phyloP scores from a whole-genome alignment of 2,329 filamentous ascomycete genomes.

The Whalleya microplaca region DNA sequence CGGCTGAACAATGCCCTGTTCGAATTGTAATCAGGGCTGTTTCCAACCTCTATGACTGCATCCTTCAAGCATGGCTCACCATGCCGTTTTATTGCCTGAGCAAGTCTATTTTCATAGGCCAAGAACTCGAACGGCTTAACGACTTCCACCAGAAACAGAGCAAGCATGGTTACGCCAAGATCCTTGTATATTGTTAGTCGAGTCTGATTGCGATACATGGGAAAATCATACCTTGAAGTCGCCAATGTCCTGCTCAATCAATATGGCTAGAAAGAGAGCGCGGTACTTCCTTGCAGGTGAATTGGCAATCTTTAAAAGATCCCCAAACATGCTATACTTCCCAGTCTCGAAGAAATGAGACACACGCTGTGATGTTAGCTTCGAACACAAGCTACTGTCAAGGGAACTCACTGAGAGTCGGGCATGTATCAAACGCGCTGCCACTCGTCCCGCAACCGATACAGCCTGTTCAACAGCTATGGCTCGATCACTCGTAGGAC shows the following conservation, averaged over 20 bases:
- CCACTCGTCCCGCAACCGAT: conserved; percentile 50
- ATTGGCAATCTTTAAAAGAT: conserved; percentile 43
- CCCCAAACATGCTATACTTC: conserved; percentile 55
- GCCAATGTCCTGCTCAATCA: conserved; percentile 51
- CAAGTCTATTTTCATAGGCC: conserved; percentile 54
- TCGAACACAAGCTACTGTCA: conserved; percentile 9
- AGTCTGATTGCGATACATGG: neutral
- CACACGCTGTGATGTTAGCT: conserved; percentile 41
- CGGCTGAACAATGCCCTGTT: conserved; percentile 55
- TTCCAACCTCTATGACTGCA: conserved; percentile 41
- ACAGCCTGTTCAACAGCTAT: conserved; percentile 50
- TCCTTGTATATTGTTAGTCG: conserved; percentile 36
- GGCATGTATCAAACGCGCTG: conserved; percentile 48
- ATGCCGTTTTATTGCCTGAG: conserved; percentile 47
- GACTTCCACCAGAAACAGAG: conserved; percentile 58
- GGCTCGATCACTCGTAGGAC: conserved; percentile 29
- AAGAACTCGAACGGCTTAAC: conserved; percentile 52
- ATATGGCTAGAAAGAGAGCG: conserved; percentile 54
- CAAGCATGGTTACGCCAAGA: conserved; percentile 48
- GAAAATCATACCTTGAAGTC: conserved; percentile 45
- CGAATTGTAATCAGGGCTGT: conserved; percentile 50
- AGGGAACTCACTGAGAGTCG: conserved; percentile 44
- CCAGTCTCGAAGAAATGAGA: conserved; percentile 50
- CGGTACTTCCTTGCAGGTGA: conserved; percentile 50
- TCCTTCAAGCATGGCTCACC: conserved; percentile 49